These are phyloP conservation scores for Parastagonospora avenae DNA, from an alignment of 2,329 filamentous ascomycete genomes.

Conservation along the genomic window DNA sequence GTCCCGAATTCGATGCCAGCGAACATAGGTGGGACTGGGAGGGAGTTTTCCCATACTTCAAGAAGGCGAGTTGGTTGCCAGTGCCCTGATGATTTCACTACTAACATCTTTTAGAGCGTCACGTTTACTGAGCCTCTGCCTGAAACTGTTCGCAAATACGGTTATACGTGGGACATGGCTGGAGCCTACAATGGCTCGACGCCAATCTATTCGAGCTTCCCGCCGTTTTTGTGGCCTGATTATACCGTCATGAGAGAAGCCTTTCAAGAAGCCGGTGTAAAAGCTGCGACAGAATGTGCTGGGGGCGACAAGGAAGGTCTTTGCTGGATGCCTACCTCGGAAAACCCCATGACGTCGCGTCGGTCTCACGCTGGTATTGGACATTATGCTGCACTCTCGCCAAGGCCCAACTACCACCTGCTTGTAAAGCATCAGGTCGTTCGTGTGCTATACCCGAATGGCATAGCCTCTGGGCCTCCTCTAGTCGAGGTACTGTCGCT, in stretches of 20 bases:
- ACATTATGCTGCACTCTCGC: constrained; percentile 9
- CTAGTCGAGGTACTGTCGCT: constrained; percentile 36
- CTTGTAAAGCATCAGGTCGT: constrained; percentile 7
- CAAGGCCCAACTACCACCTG: constrained; percentile 14
- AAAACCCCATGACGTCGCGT: constrained; percentile 6
- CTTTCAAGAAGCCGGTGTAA: constrained; percentile 8
- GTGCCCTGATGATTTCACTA: neutral
- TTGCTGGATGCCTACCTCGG: constrained; percentile 10
- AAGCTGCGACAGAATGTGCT: constrained; percentile 2
- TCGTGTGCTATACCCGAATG: constrained; percentile 5
- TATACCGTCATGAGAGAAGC: constrained; percentile 2
- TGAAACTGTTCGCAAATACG: neutral
- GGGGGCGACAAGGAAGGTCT: constrained; percentile 7
- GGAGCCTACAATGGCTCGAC: constrained; percentile 4
- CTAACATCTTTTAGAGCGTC: constrained; percentile 1
- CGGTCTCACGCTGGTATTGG: constrained; percentile 13
- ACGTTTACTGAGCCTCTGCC: constrained; percentile 10
- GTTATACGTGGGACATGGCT: constrained; percentile 10
- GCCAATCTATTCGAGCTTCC: constrained; percentile 7
- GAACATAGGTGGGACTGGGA: constrained; percentile 18
- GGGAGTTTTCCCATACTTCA: constrained; percentile 19
- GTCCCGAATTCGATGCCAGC: constrained; percentile 2
- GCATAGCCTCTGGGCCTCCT: constrained; percentile 2
- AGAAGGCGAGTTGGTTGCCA: constrained; percentile 2
- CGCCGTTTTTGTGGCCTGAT: constrained; percentile 10